A percentile compares a stretch with the other conserved stretches of the same genome.
Evolutionary conservation across 1,139 yeast genomes (phyloP).

Genomic region (Nakaseomyces kungkrabaensis): DNA sequence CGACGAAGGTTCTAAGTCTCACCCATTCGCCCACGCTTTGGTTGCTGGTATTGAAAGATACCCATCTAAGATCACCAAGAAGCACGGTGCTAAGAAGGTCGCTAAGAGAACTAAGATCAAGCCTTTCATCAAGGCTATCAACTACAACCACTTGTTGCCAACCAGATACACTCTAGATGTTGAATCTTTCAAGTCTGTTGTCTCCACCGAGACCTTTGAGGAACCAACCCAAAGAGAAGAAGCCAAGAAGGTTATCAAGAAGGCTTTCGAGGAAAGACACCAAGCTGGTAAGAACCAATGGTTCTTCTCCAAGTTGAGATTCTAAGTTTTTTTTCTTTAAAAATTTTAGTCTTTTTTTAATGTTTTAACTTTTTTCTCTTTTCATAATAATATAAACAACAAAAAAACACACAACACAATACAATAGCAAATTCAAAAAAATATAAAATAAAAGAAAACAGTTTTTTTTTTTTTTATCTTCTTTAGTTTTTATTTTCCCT

Average conservation of each 20-base stretch:
- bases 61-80: slow-evolving; percentile 95
- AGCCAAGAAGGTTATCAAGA: slow-evolving; percentile 98
- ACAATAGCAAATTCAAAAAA: too few species aligned
- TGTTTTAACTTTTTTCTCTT: background rate
- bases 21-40: slow-evolving; percentile 98
- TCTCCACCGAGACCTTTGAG: slow-evolving; percentile 86
- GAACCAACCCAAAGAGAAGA: slow-evolving; percentile 99
- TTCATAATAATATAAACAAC: too few species aligned
- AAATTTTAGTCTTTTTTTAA: background rate
- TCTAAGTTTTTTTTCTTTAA: slow-evolving; percentile 40
- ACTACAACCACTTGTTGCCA: slow-evolving; percentile 99
- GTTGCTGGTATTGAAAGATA: slow-evolving; percentile 99
- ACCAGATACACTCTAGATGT: slow-evolving; percentile 98
- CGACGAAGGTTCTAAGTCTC: slow-evolving; percentile 98
- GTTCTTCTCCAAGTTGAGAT: slow-evolving; percentile 98
- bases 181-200: slow-evolving; percentile 86
- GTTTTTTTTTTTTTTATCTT: too few species aligned
- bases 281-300: slow-evolving; percentile 99
- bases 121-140: slow-evolving; percentile 98
- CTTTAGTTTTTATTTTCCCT: too few species aligned
- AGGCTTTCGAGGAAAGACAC: slow-evolving; percentile 99
- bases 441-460: too few species aligned
- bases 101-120: slow-evolving; percentile 97
- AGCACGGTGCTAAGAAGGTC: slow-evolving; percentile 91
- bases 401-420: too few species aligned